phyloP scores from a whole-genome alignment of 1,284 basidiomycete genomes.

The Schizopora paradoxa region DNA sequence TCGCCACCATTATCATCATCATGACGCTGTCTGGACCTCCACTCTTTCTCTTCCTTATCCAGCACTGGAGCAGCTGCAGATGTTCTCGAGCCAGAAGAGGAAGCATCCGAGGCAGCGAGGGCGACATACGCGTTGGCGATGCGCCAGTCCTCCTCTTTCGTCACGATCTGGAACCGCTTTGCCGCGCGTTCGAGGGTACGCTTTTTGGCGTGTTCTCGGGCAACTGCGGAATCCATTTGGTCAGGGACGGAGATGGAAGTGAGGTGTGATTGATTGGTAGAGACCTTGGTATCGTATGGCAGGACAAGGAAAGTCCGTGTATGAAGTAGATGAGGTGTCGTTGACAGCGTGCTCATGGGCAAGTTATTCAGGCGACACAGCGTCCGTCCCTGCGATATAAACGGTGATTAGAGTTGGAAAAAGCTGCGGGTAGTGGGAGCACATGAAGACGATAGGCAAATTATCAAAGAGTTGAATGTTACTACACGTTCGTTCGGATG shows the following conservation, averaged over 20 bases:
- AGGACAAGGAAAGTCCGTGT: constrained; percentile 55
- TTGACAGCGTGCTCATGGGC: constrained; percentile 57
- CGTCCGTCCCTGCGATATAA: constrained; percentile 45
- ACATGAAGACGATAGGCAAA: constrained; percentile 6
- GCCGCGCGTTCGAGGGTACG: constrained; percentile 50
- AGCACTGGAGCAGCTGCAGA: constrained; percentile 23
- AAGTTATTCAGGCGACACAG: constrained; percentile 64
- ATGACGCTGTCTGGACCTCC: constrained; percentile 11
- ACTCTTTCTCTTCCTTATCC: constrained; percentile 22
- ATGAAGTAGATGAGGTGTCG: constrained; percentile 69
- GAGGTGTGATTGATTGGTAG: constrained; percentile 17
- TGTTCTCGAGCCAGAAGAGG: background rate
- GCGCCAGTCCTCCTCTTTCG: constrained; percentile 62
- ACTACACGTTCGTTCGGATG: no score
- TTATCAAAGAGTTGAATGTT: no score
- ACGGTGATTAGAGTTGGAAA: background rate
- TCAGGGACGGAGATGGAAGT: constrained; percentile 13
- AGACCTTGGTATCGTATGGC: constrained; percentile 34
- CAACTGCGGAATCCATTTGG: constrained; percentile 14
- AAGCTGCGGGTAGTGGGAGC: background rate
- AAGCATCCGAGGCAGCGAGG: constrained; percentile 36
- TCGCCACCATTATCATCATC: constrained; percentile 30
- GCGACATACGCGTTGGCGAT: constrained; percentile 64
- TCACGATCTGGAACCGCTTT: constrained; percentile 55
- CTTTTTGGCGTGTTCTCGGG: constrained; percentile 35